Evolutionary conservation across 2,329 filamentous ascomycete species (phyloP), one percentile per base, ranked within the genome.

Genomic region (Aspergillus oerlinghausenensis): DNA sequence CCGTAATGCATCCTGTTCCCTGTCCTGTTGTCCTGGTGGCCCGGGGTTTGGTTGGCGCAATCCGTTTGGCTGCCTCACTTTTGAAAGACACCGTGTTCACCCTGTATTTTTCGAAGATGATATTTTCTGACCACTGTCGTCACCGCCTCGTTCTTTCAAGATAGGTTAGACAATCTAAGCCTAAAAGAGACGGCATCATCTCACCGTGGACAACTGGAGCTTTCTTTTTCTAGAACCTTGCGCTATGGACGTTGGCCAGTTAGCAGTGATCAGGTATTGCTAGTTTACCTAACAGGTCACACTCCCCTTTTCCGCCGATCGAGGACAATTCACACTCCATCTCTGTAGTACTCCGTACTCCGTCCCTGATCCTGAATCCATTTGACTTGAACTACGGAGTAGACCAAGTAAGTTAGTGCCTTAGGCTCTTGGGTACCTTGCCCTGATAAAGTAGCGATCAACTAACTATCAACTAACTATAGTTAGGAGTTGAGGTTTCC

Each of bases 1-100:
- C 28, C 10, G 28, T 51, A 53, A 29, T 49, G 26, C 47, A 55
- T 51, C 50, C 32, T 47, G 21, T 21, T 23, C 28, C n/a, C 45
- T 38, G 9, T 28, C 21, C 51, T 49, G 51, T 53, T 42, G 35
- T 58, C 55, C 55, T 54, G 61, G 52, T 66, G 65, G 65, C 52
- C 59, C 69, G 67, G 69, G 59, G 55, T 45, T 51, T 9, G 19
- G 40, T 60, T 59, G 54, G 59, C 54, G 57, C 56, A 56, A 70
- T 73, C 71, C 71, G 71, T 69, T 71, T 73, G 67, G 70, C 67
- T 68, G 70, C 71, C 68, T 73, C 70, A 73, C 67, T 73, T 71
- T 70, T 42, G 42, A 47, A 53, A 49, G 59, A 58, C 59, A 45
- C 45, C 49, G 45, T 57, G 54, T 57, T 52, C 50, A 49, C 52